Percentiles rank a stretch among this genome's conserved stretches.
These are phyloP conservation scores for Fusarium camptoceras DNA, from an alignment of 2,329 filamentous ascomycete species.

Conservation along the genomic window DNA sequence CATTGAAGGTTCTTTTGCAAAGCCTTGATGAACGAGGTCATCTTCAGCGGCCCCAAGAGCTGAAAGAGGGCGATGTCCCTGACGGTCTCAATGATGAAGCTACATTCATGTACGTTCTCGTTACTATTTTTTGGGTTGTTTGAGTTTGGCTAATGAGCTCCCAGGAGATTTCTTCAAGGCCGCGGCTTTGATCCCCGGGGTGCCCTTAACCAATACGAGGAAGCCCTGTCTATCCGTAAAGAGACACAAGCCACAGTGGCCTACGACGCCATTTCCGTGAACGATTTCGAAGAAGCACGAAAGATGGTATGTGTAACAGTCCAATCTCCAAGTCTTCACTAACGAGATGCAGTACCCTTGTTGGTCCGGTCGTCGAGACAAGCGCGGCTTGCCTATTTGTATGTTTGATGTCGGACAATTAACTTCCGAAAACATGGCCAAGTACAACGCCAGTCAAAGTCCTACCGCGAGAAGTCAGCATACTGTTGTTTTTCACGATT, in stretches of 20 bases:
- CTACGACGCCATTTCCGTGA: background rate
- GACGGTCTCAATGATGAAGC: background rate
- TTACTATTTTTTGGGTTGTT: accelerated
- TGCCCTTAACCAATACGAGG: background rate
- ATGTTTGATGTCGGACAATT: background rate
- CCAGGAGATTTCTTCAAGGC: background rate
- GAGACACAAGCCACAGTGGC: background rate
- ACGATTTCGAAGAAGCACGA: background rate
- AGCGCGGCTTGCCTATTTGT: background rate
- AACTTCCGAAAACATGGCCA: background rate
- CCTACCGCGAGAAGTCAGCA: background rate
- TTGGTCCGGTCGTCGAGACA: background rate
- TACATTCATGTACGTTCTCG: background rate
- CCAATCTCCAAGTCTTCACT: accelerated
- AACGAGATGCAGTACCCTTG: background rate
- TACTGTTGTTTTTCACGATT: background rate
- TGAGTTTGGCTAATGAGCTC: accelerated
- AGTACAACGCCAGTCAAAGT: background rate
- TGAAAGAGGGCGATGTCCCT: background rate
- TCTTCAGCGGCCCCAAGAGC: background rate
- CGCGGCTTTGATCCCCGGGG: background rate
- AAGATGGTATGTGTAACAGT: background rate
- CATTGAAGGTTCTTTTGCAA: background rate
- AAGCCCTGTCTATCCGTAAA: background rate
- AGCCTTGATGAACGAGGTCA: background rate